A percentile compares a stretch with the other conserved stretches of the same genome.
phyloP scores from a whole-genome alignment of 2,329 filamentous ascomycete genomes.

The Beauveria rudraprayagi region DNA sequence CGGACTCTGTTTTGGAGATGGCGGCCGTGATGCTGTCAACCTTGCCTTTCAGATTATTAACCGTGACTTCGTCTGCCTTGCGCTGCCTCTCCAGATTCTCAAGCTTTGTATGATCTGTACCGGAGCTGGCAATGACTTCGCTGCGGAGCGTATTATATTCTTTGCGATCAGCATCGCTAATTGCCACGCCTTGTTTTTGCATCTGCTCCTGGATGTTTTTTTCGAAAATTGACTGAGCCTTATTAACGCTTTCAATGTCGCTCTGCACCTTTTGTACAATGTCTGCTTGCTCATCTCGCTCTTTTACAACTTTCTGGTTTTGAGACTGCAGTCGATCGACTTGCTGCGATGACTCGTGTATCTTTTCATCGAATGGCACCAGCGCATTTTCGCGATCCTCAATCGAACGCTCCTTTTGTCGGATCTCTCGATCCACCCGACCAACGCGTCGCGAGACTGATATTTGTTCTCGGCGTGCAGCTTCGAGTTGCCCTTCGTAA shows the following conservation, averaged over 20 bases:
- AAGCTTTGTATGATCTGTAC: conserved; percentile 71
- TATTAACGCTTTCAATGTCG: conserved; percentile 76
- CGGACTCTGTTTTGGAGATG: conserved; percentile 64
- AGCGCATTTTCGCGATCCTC: conserved; percentile 80
- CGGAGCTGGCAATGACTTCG: conserved; percentile 76
- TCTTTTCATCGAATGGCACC: conserved; percentile 87
- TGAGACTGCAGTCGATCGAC: conserved; percentile 60
- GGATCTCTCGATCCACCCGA: conserved; percentile 79
- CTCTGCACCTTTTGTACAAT: conserved; percentile 69
- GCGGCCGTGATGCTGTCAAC: conserved; percentile 71
- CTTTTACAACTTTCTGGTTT: conserved; percentile 63
- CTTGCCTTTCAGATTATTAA: conserved; percentile 81
- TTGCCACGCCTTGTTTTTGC: conserved; percentile 76
- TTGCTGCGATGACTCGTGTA: conserved; percentile 67
- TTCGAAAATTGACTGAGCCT: conserved; percentile 82
- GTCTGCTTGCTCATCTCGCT: conserved; percentile 63
- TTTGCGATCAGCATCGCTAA: conserved; percentile 78
- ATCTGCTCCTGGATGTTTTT: conserved; percentile 77
- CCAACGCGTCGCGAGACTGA: conserved; percentile 66
- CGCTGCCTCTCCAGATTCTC: conserved; percentile 82
- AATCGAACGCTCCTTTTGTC: conserved; percentile 75
- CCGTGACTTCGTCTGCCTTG: conserved; percentile 85
- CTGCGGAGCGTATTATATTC: conserved; percentile 81
- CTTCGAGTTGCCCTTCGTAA: conserved; percentile 71
- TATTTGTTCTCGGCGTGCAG: conserved; percentile 75